Conservation (phyloP, 75 land plant genomes). For the Picea sitchensis region DNA sequence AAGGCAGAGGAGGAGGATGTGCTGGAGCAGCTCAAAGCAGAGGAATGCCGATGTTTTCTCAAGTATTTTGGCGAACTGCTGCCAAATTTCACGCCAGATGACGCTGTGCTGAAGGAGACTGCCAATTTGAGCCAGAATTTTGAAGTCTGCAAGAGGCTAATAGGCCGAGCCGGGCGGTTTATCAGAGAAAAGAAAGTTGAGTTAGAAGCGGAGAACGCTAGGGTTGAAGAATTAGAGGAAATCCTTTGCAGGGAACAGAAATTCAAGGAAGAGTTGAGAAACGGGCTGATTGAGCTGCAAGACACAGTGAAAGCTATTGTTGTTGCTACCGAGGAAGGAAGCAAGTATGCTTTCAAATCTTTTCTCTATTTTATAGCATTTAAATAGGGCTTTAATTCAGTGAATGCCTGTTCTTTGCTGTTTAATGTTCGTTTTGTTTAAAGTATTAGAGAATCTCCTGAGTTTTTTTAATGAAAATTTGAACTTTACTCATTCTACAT, state of each 20-base stretch:
- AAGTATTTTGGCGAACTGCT: neutral
- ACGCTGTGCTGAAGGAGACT: neutral
- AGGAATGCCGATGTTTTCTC: neutral
- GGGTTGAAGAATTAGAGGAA: neutral
- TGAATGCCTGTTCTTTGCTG: neutral
- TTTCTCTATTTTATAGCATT: neutral
- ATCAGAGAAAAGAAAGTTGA: neutral
- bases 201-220: neutral
- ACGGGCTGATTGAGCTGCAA: neutral
- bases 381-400: neutral
- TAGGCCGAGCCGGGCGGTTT: conserved; percentile 1
- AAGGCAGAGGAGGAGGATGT: conserved; percentile 7
- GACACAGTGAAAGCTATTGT: neutral
- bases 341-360: neutral
- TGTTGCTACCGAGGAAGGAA: neutral
- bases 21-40: conserved; percentile 3
- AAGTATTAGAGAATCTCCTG: too few species aligned
- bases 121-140: neutral
- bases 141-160: conserved; percentile 3
- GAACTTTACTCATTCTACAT: neutral
- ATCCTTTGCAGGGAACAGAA: neutral
- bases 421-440: too few species aligned
- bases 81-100: neutral
- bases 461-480: neutral
- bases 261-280: neutral